Evolutionary conservation across 352 stramenopile species (phyloP).

Genomic region (Globisporangium yorkense): DNA sequence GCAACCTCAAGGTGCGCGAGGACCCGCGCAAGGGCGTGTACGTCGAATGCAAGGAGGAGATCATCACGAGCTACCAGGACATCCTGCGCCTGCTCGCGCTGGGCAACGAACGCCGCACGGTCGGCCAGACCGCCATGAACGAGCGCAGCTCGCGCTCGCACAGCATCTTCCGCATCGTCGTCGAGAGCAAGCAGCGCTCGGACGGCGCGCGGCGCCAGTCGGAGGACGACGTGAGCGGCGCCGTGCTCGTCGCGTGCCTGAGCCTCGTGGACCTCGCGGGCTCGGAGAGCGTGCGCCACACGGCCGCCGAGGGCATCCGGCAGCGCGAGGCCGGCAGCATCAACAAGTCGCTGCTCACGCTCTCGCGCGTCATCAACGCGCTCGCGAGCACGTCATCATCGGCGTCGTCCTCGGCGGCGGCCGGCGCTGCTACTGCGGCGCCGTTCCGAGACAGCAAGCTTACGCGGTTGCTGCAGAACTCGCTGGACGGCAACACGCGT

Average conservation of each 20-base stretch:
- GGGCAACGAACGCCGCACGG: slow-evolving; percentile 63
- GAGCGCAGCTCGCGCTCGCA: slow-evolving; percentile 75
- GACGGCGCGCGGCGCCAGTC: slow-evolving; percentile 30
- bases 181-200: slow-evolving; percentile 75
- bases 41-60: slow-evolving; percentile 93
- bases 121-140: slow-evolving; percentile 79
- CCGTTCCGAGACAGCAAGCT: slow-evolving; percentile 90
- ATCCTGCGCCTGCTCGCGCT: slow-evolving; percentile 51
- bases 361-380: slow-evolving; percentile 93
- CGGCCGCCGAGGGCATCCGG: slow-evolving; percentile 90
- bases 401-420: background rate
- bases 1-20: slow-evolving; percentile 86
- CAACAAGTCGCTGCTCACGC: slow-evolving; percentile 94
- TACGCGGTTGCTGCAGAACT: slow-evolving; percentile 89
- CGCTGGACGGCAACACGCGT: slow-evolving; percentile 87
- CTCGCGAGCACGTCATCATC: slow-evolving; percentile 26
- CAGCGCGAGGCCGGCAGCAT: slow-evolving; percentile 96
- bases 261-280: slow-evolving; percentile 98
- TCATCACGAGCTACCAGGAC: slow-evolving; percentile 81
- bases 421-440: slow-evolving; percentile 9
- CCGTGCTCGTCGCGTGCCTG: slow-evolving; percentile 91
- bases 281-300: slow-evolving; percentile 95
- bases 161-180: slow-evolving; percentile 76
- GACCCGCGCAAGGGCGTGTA: slow-evolving; percentile 95
- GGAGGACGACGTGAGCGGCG: slow-evolving; percentile 67